Conservation (phyloP, 495 filamentous ascomycete genomes). For the Cenococcum geophilum region DNA sequence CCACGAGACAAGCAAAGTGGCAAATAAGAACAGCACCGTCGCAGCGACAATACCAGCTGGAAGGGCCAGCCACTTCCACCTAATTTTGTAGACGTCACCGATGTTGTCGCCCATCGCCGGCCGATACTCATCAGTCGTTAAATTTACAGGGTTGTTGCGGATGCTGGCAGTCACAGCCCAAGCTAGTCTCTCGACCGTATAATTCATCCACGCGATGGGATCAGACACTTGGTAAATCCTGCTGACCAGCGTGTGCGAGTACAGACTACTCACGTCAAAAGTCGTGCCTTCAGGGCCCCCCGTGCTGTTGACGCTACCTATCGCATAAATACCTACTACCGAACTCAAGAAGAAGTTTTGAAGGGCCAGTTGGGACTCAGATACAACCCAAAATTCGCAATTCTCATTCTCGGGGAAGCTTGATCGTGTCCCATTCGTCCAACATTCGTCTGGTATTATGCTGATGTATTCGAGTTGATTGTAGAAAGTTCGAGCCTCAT, state of each 20-base stretch:
- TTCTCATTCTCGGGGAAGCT: background rate
- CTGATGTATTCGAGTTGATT: conserved; percentile 1
- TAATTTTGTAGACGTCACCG: conserved; percentile 13
- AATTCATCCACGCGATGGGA: too few relatives aligned
- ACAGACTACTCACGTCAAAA: conserved; percentile 11
- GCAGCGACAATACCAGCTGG: conserved; percentile 11
- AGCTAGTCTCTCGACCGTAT: too few relatives aligned
- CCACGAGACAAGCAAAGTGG: conserved; percentile 12
- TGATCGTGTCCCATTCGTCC: conserved; percentile 10
- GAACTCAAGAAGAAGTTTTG: conserved; percentile 11
- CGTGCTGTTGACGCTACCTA: conserved; percentile 1
- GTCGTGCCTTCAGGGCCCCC: conserved; percentile 3
- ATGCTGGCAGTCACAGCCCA: too few relatives aligned
- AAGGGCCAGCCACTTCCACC: conserved; percentile 6
- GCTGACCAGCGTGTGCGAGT: too few relatives aligned
- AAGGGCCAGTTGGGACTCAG: conserved; percentile 8
- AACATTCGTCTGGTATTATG: conserved; percentile 8
- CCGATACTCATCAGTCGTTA: conserved; percentile 8
- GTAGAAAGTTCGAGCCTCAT: conserved; percentile 10
- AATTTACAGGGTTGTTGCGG: conserved; percentile 5
- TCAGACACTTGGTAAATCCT: too few relatives aligned
- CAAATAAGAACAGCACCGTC: conserved; percentile 8
- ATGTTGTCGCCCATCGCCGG: too few relatives aligned
- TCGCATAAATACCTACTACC: conserved; percentile 4
- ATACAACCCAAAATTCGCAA: conserved; percentile 5